A percentile compares a stretch with the other conserved stretches of the same genome.
phyloP scores from a whole-genome alignment of 495 filamentous ascomycete species.

The Thermothielavioides terrestris region DNA sequence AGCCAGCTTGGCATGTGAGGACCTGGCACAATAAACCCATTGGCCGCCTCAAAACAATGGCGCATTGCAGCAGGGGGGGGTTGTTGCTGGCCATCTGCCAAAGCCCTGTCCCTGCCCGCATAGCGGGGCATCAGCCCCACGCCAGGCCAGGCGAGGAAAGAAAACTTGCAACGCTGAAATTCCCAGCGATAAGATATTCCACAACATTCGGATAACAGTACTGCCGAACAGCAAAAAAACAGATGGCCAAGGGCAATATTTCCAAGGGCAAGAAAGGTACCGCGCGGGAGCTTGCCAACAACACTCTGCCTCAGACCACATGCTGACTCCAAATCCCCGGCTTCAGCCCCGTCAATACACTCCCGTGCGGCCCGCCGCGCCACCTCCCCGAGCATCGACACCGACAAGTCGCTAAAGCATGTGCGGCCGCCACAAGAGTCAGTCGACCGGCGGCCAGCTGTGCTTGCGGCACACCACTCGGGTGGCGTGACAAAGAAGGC shows the following conservation, averaged over 20 bases:
- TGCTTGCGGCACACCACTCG: conserved; percentile 52
- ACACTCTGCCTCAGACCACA: background rate
- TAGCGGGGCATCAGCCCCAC: too few species aligned
- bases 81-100: too few species aligned
- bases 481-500: conserved; percentile 56
- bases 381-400: conserved; percentile 59
- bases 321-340: background rate
- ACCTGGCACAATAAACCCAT: too few species aligned
- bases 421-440: conserved; percentile 48
- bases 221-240: background rate
- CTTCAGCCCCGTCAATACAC: conserved; percentile 42
- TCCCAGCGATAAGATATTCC: conserved; percentile 8
- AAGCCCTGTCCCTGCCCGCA: too few species aligned
- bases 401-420: conserved; percentile 65
- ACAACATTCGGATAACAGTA: background rate
- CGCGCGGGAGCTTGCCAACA: background rate
- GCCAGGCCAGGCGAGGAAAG: background rate
- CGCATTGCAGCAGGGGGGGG: too few species aligned
- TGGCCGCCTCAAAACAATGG: too few species aligned
- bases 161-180: too few species aligned
- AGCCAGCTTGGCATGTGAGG: too few species aligned
- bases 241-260: conserved; percentile 37
- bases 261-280: conserved; percentile 34
- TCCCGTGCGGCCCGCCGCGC: conserved; percentile 68
- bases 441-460: conserved; percentile 43